Evolutionary conservation across 148 eudicot genomes (phyloP).

Genomic region (Chenopodium suecicum): DNA sequence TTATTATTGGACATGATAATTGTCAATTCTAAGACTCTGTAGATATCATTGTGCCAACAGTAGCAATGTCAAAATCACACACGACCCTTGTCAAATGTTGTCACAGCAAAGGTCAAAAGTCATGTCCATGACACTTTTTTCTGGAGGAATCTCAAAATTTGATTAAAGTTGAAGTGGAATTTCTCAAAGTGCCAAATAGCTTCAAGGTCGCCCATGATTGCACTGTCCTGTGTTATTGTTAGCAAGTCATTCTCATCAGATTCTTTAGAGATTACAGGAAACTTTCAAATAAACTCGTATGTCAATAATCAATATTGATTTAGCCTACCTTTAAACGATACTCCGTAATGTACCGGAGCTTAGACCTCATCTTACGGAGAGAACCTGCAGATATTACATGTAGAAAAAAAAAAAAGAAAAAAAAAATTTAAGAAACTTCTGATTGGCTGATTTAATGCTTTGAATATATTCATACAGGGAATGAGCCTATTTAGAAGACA

Average conservation of each 20-base stretch:
- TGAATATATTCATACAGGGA: not conserved
- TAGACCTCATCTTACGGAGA: too few relatives aligned
- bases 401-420: too few relatives aligned
- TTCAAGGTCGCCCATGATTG: not conserved
- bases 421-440: not conserved
- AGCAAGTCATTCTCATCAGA: slow-evolving; percentile 6
- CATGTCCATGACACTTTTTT: not conserved
- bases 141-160: too few relatives aligned
- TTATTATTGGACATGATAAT: too few relatives aligned
- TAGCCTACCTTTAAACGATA: too few relatives aligned
- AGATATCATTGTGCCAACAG: not conserved
- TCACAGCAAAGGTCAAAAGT: not conserved
- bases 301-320: not conserved
- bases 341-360: too few relatives aligned
- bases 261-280: not conserved
- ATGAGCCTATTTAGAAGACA: not conserved
- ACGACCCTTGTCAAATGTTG: not conserved
- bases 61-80: not conserved
- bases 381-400: too few relatives aligned
- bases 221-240: slow-evolving; percentile 4
- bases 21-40: too few relatives aligned
- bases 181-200: not conserved
- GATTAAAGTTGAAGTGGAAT: not conserved
- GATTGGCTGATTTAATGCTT: not conserved
- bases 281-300: not conserved